phyloP scores from a whole-genome alignment of 1,284 basidiomycete species.

The Anthracocystis panici-leucophaei region DNA sequence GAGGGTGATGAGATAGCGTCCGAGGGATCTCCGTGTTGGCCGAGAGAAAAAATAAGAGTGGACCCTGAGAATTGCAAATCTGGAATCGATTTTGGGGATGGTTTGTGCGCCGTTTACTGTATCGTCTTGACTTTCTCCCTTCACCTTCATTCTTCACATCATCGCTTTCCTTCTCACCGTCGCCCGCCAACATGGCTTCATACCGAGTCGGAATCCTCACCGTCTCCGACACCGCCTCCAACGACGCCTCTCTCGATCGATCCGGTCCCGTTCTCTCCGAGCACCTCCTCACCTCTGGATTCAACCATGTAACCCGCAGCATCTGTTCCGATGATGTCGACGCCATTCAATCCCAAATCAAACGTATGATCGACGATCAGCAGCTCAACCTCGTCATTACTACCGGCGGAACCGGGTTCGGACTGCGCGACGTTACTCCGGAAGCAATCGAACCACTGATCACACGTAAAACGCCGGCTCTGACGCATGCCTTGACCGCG shows the following conservation, averaged over 20 bases:
- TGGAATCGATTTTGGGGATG: background rate
- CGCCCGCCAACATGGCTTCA: conserved; percentile 3
- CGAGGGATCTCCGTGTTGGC: background rate
- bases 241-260: conserved; percentile 35
- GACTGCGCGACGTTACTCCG: conserved; percentile 81
- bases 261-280: conserved; percentile 51
- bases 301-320: conserved; percentile 4
- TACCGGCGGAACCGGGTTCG: conserved; percentile 88
- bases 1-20: background rate
- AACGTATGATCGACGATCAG: conserved; percentile 20
- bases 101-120: conserved; percentile 3
- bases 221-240: conserved; percentile 55
- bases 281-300: conserved; percentile 15
- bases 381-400: conserved; percentile 72
- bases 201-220: conserved; percentile 35
- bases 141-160: background rate
- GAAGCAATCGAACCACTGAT: conserved; percentile 82
- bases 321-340: conserved; percentile 47
- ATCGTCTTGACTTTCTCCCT: background rate
- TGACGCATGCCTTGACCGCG: conserved; percentile 81
- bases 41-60: conserved; percentile 1
- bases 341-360: conserved; percentile 8
- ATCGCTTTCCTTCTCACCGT: too few relatives aligned
- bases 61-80: conserved; percentile 2
- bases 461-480: conserved; percentile 79